Conservation (phyloP, 805 yeast species). For the Priceomyces castillae region DNA sequence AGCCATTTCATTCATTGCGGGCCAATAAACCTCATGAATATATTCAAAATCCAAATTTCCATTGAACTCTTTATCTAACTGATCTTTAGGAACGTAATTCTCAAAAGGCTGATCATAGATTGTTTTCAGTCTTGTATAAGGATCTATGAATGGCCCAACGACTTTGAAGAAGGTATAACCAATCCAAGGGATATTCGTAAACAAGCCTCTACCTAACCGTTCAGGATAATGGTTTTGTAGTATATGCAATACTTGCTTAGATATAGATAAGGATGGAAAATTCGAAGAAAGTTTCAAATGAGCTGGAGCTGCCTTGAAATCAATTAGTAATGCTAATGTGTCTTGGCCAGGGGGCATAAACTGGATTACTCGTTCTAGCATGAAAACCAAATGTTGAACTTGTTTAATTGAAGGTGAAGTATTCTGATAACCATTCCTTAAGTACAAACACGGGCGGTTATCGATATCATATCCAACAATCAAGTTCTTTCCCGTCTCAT, state of each 20-base stretch:
- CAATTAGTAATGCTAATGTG: constrained; percentile 51
- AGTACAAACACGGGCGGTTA: constrained; percentile 51
- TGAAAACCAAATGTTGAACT: constrained; percentile 55
- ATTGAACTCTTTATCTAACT: constrained; percentile 49
- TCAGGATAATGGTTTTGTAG: constrained; percentile 61
- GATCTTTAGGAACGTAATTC: constrained; percentile 51
- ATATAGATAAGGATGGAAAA: constrained; percentile 49
- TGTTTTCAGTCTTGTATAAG: constrained; percentile 55
- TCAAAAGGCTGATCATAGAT: constrained; percentile 58
- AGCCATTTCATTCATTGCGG: constrained; percentile 45
- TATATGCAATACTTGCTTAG: constrained; percentile 49
- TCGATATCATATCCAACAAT: constrained; percentile 54
- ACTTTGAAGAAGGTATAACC: constrained; percentile 56
- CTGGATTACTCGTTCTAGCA: constrained; percentile 53
- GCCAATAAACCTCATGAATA: constrained; percentile 54
- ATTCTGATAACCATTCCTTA: constrained; percentile 55
- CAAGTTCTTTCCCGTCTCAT: constrained; percentile 53
- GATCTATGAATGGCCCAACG: constrained; percentile 58
- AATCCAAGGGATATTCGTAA: constrained; percentile 56
- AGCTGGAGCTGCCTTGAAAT: constrained; percentile 48
- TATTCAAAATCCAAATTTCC: constrained; percentile 51
- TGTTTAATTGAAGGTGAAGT: constrained; percentile 51
- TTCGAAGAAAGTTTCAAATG: constrained; percentile 36
- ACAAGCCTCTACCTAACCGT: constrained; percentile 51
- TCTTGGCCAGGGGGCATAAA: constrained; percentile 61